Conservation (phyloP, 1,284 basidiomycete species). For the Abortiporus biennis region DNA sequence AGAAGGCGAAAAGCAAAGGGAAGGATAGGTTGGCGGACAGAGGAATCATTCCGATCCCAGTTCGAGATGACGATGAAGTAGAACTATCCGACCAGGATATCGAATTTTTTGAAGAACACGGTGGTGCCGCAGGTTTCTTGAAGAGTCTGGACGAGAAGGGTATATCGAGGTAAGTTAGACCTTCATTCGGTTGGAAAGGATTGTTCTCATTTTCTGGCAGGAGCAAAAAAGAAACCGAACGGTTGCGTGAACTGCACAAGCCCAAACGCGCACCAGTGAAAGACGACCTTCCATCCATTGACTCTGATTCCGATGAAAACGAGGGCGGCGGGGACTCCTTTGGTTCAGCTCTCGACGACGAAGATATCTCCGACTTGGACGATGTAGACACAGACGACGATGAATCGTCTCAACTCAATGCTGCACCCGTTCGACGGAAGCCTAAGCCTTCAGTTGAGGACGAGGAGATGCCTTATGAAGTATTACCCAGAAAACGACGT, state of each 20-base stretch:
- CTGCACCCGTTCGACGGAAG: slow-evolving; percentile 3
- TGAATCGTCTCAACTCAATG: slow-evolving; percentile 14
- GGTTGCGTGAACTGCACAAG: slow-evolving; percentile 58
- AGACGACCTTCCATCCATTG: slow-evolving; percentile 60
- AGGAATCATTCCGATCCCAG: slow-evolving; percentile 58
- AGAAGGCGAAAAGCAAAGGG: slow-evolving; percentile 32
- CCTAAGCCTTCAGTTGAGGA: slow-evolving; percentile 24
- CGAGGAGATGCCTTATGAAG: slow-evolving; percentile 69
- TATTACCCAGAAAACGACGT: slow-evolving; percentile 45
- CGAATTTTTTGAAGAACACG: slow-evolving; percentile 53
- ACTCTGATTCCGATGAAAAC: slow-evolving; percentile 45
- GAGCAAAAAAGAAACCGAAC: slow-evolving; percentile 72
- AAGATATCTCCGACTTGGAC: slow-evolving; percentile 25
- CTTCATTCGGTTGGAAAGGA: too few relatives aligned
- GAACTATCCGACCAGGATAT: slow-evolving; percentile 59
- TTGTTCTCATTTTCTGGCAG: slow-evolving; percentile 29
- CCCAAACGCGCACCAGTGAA: slow-evolving; percentile 39
- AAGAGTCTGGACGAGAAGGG: slow-evolving; percentile 58
- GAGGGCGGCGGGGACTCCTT: slow-evolving; percentile 53
- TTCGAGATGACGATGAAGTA: slow-evolving; percentile 31
- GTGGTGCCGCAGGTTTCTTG: slow-evolving; percentile 53
- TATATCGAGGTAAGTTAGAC: slow-evolving; percentile 56
- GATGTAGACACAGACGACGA: slow-evolving; percentile 26
- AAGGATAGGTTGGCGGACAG: slow-evolving; percentile 59
- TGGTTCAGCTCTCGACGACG: slow-evolving; percentile 35